These are phyloP conservation scores for Vitis amurensis DNA, from an alignment of 164 flowering plant genomes.

Conservation along the genomic window DNA sequence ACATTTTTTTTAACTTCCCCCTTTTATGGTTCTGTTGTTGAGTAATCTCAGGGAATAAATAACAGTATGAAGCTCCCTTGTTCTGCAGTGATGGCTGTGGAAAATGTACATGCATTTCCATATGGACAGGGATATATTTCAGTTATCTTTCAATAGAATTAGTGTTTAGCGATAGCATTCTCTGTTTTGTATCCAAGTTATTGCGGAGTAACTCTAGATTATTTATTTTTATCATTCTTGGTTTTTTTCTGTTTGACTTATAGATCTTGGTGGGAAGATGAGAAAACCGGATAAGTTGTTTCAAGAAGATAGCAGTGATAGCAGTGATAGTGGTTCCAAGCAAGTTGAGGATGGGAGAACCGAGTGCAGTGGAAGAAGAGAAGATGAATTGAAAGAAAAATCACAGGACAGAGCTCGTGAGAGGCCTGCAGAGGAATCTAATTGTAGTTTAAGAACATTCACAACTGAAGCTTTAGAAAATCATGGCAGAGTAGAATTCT, in stretches of 20 bases:
- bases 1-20: no score
- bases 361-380: slow-evolving; percentile 15
- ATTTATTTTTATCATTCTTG: not conserved
- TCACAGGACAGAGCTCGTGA: slow-evolving; percentile 7
- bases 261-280: slow-evolving; percentile 31
- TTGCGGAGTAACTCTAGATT: not conserved
- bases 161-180: not conserved
- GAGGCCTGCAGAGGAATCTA: slow-evolving; percentile 18
- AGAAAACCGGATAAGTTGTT: slow-evolving; percentile 14
- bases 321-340: slow-evolving; percentile 9
- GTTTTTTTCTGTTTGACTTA: slow-evolving; percentile 4
- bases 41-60: not conserved
- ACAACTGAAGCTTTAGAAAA: slow-evolving; percentile 5
- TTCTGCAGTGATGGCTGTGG: not conserved
- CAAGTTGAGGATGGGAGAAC: slow-evolving; percentile 18
- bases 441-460: slow-evolving; percentile 13
- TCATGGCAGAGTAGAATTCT: slow-evolving; percentile 6
- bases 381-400: slow-evolving; percentile 12
- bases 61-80: no score
- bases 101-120: not conserved
- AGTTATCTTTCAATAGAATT: not conserved
- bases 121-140: not conserved
- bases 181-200: not conserved
- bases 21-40: not conserved
- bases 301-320: slow-evolving; percentile 7